phyloP scores from a whole-genome alignment of 2,329 filamentous ascomycete species.

The Claviceps maximensis region DNA sequence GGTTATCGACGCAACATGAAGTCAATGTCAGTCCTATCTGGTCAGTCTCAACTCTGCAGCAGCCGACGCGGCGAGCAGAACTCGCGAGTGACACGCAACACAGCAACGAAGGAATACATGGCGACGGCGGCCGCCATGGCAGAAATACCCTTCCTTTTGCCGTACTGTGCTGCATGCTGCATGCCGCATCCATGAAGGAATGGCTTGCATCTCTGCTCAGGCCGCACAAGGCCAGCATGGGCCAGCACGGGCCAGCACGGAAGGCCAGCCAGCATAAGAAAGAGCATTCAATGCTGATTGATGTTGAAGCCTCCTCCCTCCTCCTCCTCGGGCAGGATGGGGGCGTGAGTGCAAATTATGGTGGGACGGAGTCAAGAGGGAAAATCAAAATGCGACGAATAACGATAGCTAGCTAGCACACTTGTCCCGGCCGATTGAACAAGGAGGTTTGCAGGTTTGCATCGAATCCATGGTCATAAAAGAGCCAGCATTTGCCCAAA shows the following conservation, averaged over 20 bases:
- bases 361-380: background rate
- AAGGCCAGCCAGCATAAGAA: background rate
- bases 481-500: background rate
- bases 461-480: background rate
- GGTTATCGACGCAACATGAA: background rate
- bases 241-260: background rate
- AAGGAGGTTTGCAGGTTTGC: background rate
- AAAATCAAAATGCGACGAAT: background rate
- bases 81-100: conserved; percentile 1
- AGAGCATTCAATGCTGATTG: too few relatives aligned
- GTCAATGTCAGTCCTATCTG: too few relatives aligned
- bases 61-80: conserved; percentile 1
- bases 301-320: background rate
- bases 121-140: background rate
- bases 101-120: conserved; percentile 1
- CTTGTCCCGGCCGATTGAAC: background rate
- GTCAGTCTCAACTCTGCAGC: background rate
- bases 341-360: background rate
- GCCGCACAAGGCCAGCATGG: background rate
- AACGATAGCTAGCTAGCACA: background rate
- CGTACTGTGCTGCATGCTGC: background rate
- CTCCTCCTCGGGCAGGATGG: too few relatives aligned
- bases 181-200: background rate
- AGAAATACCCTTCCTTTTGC: background rate
- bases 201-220: background rate